Conservation (phyloP, 2,329 filamentous ascomycete genomes). For the Pseudocercospora vitis region DNA sequence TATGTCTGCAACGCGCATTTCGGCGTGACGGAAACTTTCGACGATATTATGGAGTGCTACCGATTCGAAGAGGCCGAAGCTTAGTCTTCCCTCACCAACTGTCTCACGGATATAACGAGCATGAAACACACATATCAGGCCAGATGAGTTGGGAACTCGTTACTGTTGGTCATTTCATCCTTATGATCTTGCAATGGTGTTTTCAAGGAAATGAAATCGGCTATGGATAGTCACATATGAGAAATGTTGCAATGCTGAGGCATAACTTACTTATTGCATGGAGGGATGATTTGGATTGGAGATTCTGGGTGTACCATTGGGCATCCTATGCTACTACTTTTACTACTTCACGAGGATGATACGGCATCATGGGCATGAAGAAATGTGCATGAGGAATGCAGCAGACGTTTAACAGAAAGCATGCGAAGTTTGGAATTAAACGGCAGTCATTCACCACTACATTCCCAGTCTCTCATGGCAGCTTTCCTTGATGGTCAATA, state of each 20-base stretch:
- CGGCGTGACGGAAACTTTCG: conserved; percentile 16
- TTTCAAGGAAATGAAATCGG: background rate
- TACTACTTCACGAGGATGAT: background rate
- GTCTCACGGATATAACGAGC: conserved; percentile 8
- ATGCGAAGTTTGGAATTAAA: background rate
- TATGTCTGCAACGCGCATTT: conserved; percentile 21
- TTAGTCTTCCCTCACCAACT: conserved; percentile 9
- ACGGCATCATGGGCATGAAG: background rate
- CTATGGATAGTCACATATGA: conserved; percentile 3
- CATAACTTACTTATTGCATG: background rate
- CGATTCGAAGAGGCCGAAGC: conserved; percentile 5
- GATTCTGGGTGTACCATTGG: background rate
- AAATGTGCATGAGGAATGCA: conserved; percentile 3
- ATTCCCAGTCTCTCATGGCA: background rate
- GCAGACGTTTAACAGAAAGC: background rate
- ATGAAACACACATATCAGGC: conserved; percentile 6
- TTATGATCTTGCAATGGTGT: conserved; percentile 4
- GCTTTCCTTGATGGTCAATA: background rate
- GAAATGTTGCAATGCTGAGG: background rate
- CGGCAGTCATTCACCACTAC: background rate
- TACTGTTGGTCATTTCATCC: background rate
- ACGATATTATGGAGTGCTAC: conserved; percentile 24
- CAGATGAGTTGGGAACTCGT: background rate
- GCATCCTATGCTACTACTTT: background rate
- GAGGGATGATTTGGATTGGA: background rate